Percentiles rank a stretch among this genome's conserved stretches.
Conservation (phyloP, 139 green algal genomes). For the Tetradesmus lagerheimii region DNA sequence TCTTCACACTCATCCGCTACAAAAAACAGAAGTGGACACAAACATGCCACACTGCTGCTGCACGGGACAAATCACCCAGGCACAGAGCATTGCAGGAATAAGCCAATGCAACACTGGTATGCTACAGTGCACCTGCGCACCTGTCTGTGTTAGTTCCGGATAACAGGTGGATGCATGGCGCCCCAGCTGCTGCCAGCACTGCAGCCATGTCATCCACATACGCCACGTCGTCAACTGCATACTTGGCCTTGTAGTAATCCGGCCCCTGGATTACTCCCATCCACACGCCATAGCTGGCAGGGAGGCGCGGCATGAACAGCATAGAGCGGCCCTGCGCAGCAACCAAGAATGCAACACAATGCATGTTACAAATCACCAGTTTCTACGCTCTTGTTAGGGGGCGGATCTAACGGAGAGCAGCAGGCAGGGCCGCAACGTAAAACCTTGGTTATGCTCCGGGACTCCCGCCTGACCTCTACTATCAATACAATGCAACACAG, state of each 20-base stretch:
- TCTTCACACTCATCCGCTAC: too few relatives aligned
- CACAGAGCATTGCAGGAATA: too few relatives aligned
- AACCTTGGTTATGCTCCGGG: too few relatives aligned
- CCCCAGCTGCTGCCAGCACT: constrained; percentile 55
- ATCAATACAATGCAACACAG: too few relatives aligned
- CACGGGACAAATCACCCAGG: too few relatives aligned
- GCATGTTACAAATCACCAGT: too few relatives aligned
- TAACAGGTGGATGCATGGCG: constrained; percentile 77
- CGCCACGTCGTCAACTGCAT: constrained; percentile 84
- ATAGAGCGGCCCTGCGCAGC: constrained; percentile 58
- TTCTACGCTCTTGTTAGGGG: too few relatives aligned
- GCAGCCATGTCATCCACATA: constrained; percentile 85
- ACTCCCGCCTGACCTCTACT: too few relatives aligned
- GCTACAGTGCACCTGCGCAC: background rate
- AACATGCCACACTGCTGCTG: background rate
- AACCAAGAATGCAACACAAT: background rate
- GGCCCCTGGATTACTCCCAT: constrained; percentile 81
- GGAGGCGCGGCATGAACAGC: constrained; percentile 88
- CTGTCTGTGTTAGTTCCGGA: constrained; percentile 81
- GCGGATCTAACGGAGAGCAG: too few relatives aligned
- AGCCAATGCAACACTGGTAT: too few relatives aligned
- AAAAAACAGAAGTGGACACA: too few relatives aligned
- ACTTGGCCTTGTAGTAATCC: constrained; percentile 63
- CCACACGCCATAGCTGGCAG: constrained; percentile 86
- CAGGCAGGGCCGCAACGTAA: too few relatives aligned